phyloP scores from a whole-genome alignment of 2,329 filamentous ascomycete genomes.

The Monilinia fructigena region DNA sequence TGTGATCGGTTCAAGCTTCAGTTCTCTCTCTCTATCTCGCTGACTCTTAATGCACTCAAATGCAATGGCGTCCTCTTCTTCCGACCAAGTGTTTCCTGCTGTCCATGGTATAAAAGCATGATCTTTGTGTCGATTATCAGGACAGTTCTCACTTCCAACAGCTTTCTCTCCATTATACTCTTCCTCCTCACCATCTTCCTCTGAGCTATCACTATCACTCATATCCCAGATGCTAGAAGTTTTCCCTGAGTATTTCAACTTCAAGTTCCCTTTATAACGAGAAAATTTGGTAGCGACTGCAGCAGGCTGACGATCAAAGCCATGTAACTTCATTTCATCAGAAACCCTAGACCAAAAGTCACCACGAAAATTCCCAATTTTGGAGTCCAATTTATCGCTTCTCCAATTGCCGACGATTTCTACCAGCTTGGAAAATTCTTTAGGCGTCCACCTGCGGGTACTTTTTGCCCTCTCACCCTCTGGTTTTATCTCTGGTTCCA shows the following conservation, averaged over 20 bases:
- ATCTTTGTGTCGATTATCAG: neutral
- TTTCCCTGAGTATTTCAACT: neutral
- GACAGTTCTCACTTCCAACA: neutral
- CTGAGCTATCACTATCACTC: neutral
- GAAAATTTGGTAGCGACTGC: neutral
- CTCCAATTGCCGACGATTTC: neutral
- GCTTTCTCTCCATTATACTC: neutral
- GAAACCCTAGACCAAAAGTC: neutral
- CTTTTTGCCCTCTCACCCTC: neutral
- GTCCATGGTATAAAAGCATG: neutral
- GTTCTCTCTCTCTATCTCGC: constrained; percentile 5
- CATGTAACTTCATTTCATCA: neutral
- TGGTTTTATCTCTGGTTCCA: neutral
- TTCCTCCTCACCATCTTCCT: neutral
- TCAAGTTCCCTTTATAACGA: neutral
- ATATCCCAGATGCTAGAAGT: neutral
- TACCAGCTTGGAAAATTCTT: neutral
- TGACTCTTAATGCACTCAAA: constrained; percentile 12
- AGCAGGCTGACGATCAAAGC: constrained; percentile 4
- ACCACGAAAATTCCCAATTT: no score
- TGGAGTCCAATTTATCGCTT: no score
- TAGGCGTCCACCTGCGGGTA: neutral
- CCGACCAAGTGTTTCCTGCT: constrained; percentile 6
- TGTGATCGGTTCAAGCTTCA: neutral
- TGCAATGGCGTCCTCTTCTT: constrained; percentile 9